Evolutionary conservation across 2,329 filamentous ascomycete species (phyloP).

Genomic region (Nothophoma quercina): DNA sequence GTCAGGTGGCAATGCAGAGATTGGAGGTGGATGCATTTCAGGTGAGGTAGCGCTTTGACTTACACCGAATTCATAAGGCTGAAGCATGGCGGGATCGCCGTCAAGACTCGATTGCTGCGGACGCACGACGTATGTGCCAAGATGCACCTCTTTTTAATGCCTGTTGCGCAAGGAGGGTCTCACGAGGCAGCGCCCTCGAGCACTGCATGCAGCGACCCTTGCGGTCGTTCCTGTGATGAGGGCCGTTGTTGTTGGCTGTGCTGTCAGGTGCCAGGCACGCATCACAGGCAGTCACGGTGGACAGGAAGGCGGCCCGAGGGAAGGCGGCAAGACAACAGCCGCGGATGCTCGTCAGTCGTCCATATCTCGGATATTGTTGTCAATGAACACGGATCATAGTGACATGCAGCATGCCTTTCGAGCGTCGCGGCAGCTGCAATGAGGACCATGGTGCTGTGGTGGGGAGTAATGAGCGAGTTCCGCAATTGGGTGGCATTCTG

Average conservation of each 20-base stretch:
- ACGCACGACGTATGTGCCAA: slow-evolving; percentile 27
- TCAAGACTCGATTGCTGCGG: slow-evolving; percentile 12
- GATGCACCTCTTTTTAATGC: slow-evolving; percentile 22
- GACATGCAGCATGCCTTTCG: slow-evolving; percentile 27
- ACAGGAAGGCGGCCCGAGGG: slow-evolving; percentile 42
- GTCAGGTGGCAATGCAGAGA: slow-evolving; percentile 11
- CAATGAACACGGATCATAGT: slow-evolving; percentile 26
- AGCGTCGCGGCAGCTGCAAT: slow-evolving; percentile 10
- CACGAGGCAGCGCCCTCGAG: slow-evolving; percentile 29
- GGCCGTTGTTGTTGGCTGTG: slow-evolving; percentile 10
- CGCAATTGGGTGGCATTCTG: slow-evolving; percentile 38
- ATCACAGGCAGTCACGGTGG: slow-evolving; percentile 21
- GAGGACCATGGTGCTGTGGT: slow-evolving; percentile 21
- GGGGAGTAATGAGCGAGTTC: slow-evolving; percentile 24
- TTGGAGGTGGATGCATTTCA: slow-evolving; percentile 9
- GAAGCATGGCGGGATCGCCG: slow-evolving; percentile 22
- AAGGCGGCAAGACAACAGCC: slow-evolving; percentile 29
- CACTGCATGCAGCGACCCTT: slow-evolving; percentile 22
- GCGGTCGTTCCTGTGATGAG: slow-evolving; percentile 22
- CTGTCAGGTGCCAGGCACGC: slow-evolving; percentile 32
- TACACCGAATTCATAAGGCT: slow-evolving; percentile 44
- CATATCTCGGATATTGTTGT: slow-evolving; percentile 7
- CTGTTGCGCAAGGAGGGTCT: slow-evolving; percentile 25
- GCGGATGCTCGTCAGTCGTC: slow-evolving; percentile 20
- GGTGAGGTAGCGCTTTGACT: slow-evolving; percentile 5